Evolutionary conservation across 129 eudicot species (phyloP).

Genomic region (Mikania micrantha): DNA sequence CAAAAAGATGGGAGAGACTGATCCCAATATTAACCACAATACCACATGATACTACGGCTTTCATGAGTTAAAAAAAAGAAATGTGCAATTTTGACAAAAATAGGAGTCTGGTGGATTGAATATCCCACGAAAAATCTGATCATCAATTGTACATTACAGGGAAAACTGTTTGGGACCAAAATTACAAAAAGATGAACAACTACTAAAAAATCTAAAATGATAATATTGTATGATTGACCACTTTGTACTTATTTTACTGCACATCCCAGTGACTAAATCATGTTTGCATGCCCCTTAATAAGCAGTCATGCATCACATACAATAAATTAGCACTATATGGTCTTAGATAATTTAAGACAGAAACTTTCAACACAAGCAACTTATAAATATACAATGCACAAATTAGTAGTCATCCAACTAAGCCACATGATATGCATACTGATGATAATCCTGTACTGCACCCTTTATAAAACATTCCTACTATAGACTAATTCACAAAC

Average conservation of each 20-base stretch:
- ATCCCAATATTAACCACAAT: not conserved
- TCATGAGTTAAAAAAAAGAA: not conserved
- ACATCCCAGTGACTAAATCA: not conserved
- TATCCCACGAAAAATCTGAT: not conserved
- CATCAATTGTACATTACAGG: not conserved
- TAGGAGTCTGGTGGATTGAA: not conserved
- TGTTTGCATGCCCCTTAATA: conserved; percentile 1
- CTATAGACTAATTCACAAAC: not conserved
- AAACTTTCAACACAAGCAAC: not conserved
- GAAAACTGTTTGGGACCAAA: not conserved
- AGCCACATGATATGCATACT: not conserved
- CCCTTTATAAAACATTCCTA: conserved; percentile 7
- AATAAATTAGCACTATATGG: not conserved
- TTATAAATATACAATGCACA: not conserved
- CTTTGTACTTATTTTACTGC: not conserved
- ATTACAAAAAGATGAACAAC: not conserved
- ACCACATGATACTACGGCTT: not conserved
- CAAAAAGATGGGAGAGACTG: not conserved
- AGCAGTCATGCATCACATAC: not conserved
- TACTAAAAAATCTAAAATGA: too few species aligned
- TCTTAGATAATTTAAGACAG: not conserved
- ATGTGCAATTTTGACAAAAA: not conserved
- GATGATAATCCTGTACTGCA: not conserved
- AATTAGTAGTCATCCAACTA: not conserved
- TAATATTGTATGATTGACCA: not conserved